Base-by-base conservation (phyloP, 2,329 filamentous ascomycete species). In the Hypoxylon sp. region DNA sequence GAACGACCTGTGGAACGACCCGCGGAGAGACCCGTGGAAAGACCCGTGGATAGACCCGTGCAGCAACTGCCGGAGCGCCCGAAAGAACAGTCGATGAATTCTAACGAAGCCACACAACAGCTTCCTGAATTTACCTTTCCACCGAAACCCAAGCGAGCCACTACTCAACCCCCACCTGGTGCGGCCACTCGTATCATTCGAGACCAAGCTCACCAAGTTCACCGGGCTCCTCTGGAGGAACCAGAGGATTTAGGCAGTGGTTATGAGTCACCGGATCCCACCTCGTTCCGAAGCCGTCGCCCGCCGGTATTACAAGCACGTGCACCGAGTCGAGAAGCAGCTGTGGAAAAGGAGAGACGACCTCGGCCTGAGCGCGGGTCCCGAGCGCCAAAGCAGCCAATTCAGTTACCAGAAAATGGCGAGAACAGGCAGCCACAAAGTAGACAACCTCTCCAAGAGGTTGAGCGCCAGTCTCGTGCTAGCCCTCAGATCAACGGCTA, bases 301-400 rank as follows among this genome's bases (percentile, higher is more conserved):
- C 51, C 65, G 50, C 71, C 73, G 34, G 60, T 65, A 10, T 59
- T 70, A 9, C 53, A 46, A 5, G 38, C 63, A 1, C 69, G 55
- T 38, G 23, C 41, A n/a, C 58, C 68, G 1, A 64, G 38, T 32
- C 66, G 65, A 17, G 74, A 77, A 46, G 17, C 50, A 36, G 57
- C 69, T 13, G 67, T 70, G 48, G 71, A 70, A n/a, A 69, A 74
- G 23, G 75, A 76, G 36, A 73, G 41, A 14, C 75, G 68, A 43
- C 59, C 63, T 36, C 71, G 71, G 23, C 38, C 63, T 14, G 71
- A 71, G 10, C 64, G 73, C 14, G 17, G 48, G 34, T 57, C 67
- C 19, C 66, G 65, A 30, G 62, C 69, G 2, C 25, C 59, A 3
- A 69, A 46, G 21, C 60, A 67, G 19, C 59, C 53, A 23, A n/a